Evolutionary conservation across 495 filamentous ascomycete species (phyloP), one percentile per base, ranked within the genome.

Genomic region (Tuber aestivum): DNA sequence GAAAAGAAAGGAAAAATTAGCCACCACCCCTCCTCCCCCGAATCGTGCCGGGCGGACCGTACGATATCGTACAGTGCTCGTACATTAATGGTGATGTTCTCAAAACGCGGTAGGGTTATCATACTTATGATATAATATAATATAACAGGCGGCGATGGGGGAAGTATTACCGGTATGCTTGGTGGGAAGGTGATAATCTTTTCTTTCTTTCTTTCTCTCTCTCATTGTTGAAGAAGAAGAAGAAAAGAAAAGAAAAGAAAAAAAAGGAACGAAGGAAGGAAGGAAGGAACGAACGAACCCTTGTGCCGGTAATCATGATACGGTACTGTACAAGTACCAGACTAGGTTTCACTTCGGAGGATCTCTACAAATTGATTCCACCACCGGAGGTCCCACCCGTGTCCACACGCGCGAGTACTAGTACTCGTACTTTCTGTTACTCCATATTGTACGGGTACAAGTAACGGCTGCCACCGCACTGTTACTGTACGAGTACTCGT

Each of bases 81-180:
- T 70, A 78, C 48, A 70, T 75, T 79, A 48, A 78, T 79, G 70
- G 75, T 79, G 8, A 68, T 75, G 0, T 73, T 72, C 48, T 75
- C 78, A 61, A 61, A 61, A 32, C 32, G 56, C n/a, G 56, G n/a
- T 61, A 61, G 56, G 56, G 7, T 61, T 61, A 32, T 32, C n/a
- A 32, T 32, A 32, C 56, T 18, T 61, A 32, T 23, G 8, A 21
- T 56, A 56, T 48, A 48, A 8, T 23, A 56, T n/a, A n/a, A n/a
- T n/a, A n/a, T n/a, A n/a, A n/a, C n/a, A n/a, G n/a, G n/a, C n/a
- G n/a, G 9, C 48, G 48, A 23, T 23, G 38, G 10, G 3, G 7
- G 10, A 10, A 21, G n/a, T 32, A 35, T 18, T 3, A 56, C 41
- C 41, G n/a, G n/a, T n/a, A n/a, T 9, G 50, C 50, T 14, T 27